phyloP scores from a whole-genome alignment of 2,329 filamentous ascomycete genomes.

The Aspergillus hiratsukae region DNA sequence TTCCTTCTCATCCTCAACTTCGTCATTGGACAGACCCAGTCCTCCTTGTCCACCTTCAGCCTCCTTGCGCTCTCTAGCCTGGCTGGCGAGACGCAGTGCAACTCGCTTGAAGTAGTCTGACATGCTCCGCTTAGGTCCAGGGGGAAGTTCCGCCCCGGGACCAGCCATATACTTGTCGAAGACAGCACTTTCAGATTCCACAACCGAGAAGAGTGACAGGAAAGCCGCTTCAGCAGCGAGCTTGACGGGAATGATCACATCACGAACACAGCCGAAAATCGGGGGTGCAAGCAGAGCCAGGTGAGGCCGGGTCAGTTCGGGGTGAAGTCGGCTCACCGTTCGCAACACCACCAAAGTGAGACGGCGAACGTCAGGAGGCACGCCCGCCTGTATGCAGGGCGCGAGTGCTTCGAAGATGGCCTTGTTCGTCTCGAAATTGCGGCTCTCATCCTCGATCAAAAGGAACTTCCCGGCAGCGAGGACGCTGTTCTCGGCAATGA shows the following conservation, averaged over 20 bases:
- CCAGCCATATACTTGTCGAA: conserved; percentile 87
- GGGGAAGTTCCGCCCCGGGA: conserved; percentile 60
- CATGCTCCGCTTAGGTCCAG: conserved; percentile 82
- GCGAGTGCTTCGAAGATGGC: conserved; percentile 75
- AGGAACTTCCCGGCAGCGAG: conserved; percentile 89
- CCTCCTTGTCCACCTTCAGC: conserved; percentile 87
- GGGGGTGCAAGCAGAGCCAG: conserved; percentile 73
- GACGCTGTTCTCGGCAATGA: conserved; percentile 81
- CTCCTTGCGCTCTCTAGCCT: conserved; percentile 82
- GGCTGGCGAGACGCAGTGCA: conserved; percentile 74
- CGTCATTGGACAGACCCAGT: conserved; percentile 80
- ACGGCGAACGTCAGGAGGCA: conserved; percentile 75
- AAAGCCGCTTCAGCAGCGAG: conserved; percentile 92
- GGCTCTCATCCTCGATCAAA: conserved; percentile 56
- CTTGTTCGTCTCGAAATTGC: conserved; percentile 70
- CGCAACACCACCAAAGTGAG: conserved; percentile 82
- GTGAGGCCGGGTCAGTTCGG: conserved; percentile 77
- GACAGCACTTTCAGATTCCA: conserved; percentile 76
- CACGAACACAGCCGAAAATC: conserved; percentile 84
- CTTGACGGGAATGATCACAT: conserved; percentile 91
- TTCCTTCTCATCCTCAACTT: conserved; percentile 90
- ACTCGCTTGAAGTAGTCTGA: conserved; percentile 96
- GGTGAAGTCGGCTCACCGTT: conserved; percentile 73
- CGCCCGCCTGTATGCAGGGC: conserved; percentile 69
- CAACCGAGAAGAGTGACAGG: conserved; percentile 82